Conservation (phyloP, 2,329 filamentous ascomycete genomes). For the Coniochaeta sp. region DNA sequence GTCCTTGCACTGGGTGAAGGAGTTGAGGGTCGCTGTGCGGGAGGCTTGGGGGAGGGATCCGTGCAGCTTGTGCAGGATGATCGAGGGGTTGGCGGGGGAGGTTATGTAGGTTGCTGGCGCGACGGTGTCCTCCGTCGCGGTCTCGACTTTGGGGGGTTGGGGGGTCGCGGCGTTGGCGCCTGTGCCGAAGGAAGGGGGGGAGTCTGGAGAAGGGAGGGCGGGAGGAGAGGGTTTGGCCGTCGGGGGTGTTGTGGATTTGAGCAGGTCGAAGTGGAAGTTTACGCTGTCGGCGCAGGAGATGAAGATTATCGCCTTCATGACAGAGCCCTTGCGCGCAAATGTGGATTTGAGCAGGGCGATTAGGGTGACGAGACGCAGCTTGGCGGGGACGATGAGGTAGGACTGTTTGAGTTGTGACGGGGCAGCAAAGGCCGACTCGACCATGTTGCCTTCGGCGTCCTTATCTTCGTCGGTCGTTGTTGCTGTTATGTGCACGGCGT, state of each 20-base stretch:
- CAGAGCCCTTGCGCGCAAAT: constrained; percentile 79
- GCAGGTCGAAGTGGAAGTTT: constrained; percentile 88
- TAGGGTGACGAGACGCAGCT: constrained; percentile 82
- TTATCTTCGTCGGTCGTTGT: constrained; percentile 42
- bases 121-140: constrained; percentile 46
- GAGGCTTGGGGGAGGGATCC: constrained; percentile 84
- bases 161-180: constrained; percentile 13
- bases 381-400: constrained; percentile 80
- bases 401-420: constrained; percentile 92
- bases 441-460: constrained; percentile 34
- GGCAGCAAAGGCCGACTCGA: constrained; percentile 61
- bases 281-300: constrained; percentile 96
- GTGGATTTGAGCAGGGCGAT: constrained; percentile 77
- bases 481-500: constrained; percentile 79
- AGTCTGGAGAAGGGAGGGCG: constrained; percentile 20
- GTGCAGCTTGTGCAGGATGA: constrained; percentile 81
- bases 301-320: constrained; percentile 96
- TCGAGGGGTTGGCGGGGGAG: constrained; percentile 60
- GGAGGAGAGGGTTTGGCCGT: constrained; percentile 2
- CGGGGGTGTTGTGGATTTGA: constrained; percentile 36
- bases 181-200: constrained; percentile 16
- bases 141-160: not conserved
- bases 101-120: constrained; percentile 65
- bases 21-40: constrained; percentile 75
- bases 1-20: constrained; percentile 66